Conservation (phyloP, 257 asterid species). For the Penstemon davidsonii region DNA sequence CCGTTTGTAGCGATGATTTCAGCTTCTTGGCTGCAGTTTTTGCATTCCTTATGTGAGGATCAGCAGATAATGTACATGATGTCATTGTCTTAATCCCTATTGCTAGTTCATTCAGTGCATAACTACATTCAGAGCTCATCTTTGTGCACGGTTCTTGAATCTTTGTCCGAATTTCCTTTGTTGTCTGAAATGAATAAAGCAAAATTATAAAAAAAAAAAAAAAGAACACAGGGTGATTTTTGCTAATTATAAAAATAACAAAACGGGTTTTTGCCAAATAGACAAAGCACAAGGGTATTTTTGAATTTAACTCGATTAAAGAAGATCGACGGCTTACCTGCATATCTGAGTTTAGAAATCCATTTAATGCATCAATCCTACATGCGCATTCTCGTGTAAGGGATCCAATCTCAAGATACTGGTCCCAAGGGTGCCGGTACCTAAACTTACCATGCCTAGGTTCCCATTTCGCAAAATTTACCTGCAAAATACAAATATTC, state of each 20-base stretch:
- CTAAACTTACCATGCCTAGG: slow-evolving; percentile 66
- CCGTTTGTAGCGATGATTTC: slow-evolving; percentile 23
- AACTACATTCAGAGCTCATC: slow-evolving; percentile 49
- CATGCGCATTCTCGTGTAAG: slow-evolving; percentile 54
- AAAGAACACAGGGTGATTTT: too few relatives aligned
- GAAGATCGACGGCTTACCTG: slow-evolving; percentile 37
- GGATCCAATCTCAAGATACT: slow-evolving; percentile 55
- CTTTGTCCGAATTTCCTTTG: slow-evolving; percentile 32
- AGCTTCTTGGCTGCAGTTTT: slow-evolving; percentile 39
- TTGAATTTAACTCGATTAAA: too few relatives aligned
- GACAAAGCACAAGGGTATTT: too few relatives aligned
- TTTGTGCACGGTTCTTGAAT: slow-evolving; percentile 45
- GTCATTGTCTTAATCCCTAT: slow-evolving; percentile 46
- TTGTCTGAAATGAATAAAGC: slow-evolving; percentile 30
- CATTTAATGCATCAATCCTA: slow-evolving; percentile 52
- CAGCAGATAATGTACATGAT: slow-evolving; percentile 12
- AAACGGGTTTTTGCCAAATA: too few relatives aligned
- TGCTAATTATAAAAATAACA: too few relatives aligned
- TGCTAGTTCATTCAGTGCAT: slow-evolving; percentile 46
- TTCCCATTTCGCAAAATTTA: slow-evolving; percentile 72
- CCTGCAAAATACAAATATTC: slow-evolving; percentile 32
- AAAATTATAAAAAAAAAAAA: neutral
- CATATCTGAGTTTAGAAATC: slow-evolving; percentile 42
- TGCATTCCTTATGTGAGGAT: slow-evolving; percentile 32
- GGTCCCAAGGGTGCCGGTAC: slow-evolving; percentile 68